phyloP scores from a whole-genome alignment of 495 filamentous ascomycete species.

The Penicillium manginii region DNA sequence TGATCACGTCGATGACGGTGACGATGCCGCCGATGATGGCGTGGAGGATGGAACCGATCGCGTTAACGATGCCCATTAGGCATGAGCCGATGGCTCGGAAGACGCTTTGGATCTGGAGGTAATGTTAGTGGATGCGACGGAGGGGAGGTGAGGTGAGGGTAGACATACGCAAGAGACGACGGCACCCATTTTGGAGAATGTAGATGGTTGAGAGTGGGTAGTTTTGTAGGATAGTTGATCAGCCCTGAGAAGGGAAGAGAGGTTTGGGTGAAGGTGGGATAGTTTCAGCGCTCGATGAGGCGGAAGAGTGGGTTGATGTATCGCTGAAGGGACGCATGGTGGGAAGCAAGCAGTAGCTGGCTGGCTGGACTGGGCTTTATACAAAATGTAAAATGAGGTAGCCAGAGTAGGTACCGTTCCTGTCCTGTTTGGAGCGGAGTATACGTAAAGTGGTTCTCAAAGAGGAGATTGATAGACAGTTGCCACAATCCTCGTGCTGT shows the following conservation, averaged over 20 bases:
- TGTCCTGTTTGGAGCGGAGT: slow-evolving; percentile 1
- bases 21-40: slow-evolving; percentile 84
- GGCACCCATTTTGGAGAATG: slow-evolving; percentile 77
- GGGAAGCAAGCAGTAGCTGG: slow-evolving; percentile 4
- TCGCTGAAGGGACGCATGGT: slow-evolving; percentile 43
- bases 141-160: slow-evolving; percentile 6
- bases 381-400: too few species aligned
- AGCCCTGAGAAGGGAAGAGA: slow-evolving; percentile 8
- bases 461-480: slow-evolving; percentile 27
- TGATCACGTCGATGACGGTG: slow-evolving; percentile 78
- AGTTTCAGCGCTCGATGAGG: slow-evolving; percentile 33
- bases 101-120: slow-evolving; percentile 69
- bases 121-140: slow-evolving; percentile 19
- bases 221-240: not conserved
- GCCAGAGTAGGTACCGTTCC: not conserved
- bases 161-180: slow-evolving; percentile 91
- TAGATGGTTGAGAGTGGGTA: not conserved
- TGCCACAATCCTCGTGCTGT: slow-evolving; percentile 18
- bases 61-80: slow-evolving; percentile 84
- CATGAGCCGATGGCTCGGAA: slow-evolving; percentile 82
- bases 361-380: slow-evolving; percentile 12
- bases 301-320: slow-evolving; percentile 34
- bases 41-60: slow-evolving; percentile 72
- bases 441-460: slow-evolving; percentile 25
- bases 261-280: slow-evolving; percentile 24